Conservation (phyloP, 345 rosid species). For the Eucalyptus tenuipes region DNA sequence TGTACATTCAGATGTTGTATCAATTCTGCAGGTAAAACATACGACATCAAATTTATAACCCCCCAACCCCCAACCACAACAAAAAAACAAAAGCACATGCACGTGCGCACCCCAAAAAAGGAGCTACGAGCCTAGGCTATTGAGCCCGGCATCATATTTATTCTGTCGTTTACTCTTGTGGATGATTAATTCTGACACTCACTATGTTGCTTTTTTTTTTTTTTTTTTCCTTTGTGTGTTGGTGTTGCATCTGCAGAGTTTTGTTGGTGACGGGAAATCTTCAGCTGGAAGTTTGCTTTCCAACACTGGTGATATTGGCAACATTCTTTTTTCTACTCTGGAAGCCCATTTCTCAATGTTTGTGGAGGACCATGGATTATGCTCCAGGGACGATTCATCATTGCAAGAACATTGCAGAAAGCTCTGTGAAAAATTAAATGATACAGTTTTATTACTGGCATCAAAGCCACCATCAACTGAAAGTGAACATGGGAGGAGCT, state of each 20-base stretch:
- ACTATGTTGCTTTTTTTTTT: neutral
- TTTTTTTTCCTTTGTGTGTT: no score
- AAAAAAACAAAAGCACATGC: no score
- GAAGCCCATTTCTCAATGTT: constrained; percentile 31
- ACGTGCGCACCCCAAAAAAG: neutral
- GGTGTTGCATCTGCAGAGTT: constrained; percentile 19
- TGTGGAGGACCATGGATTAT: constrained; percentile 12
- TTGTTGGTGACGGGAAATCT: constrained; percentile 30
- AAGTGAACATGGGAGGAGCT: constrained; percentile 15
- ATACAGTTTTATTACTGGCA: constrained; percentile 19
- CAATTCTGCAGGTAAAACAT: constrained; percentile 43
- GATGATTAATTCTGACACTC: neutral
- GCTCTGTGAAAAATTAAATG: constrained; percentile 34
- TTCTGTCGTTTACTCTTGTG: neutral
- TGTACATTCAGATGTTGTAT: constrained; percentile 30
- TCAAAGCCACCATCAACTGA: constrained; percentile 16
- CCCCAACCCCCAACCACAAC: neutral
- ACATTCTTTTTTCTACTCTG: constrained; percentile 49
- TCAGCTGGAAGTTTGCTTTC: constrained; percentile 38
- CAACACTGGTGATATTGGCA: constrained; percentile 38
- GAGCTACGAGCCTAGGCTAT: neutral
- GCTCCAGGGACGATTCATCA: constrained; percentile 2
- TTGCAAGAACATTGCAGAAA: constrained; percentile 33
- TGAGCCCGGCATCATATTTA: neutral
- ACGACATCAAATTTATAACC: neutral